Percentiles rank a stretch among this genome's conserved stretches.
Evolutionary conservation across 768 basidiomycete genomes (phyloP).

Genomic region (Porpolomopsis calyptriformis): DNA sequence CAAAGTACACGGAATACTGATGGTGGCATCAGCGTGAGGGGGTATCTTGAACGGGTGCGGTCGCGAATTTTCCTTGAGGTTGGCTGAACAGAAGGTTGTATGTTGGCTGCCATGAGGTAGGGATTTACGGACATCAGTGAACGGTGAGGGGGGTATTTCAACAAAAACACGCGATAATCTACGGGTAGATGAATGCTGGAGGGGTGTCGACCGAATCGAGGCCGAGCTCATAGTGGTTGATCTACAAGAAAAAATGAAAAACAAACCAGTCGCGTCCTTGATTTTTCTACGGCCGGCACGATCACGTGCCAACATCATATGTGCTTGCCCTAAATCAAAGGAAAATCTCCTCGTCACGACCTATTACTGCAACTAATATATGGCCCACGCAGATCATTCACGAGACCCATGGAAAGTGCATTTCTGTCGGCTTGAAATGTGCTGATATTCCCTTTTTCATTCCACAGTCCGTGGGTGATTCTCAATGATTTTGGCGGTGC

Average conservation of each 20-base stretch:
- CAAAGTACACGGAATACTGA: constrained; percentile 17
- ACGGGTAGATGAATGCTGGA: constrained; percentile 17
- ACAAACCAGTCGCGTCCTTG: background rate
- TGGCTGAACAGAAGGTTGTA: constrained; percentile 11
- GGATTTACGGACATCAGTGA: constrained; percentile 15
- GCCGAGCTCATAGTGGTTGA: constrained; percentile 22
- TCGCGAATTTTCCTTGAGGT: constrained; percentile 38
- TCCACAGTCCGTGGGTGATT: constrained; percentile 87
- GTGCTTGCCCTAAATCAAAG: background rate
- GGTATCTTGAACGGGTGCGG: constrained; percentile 15
- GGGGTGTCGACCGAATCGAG: constrained; percentile 10
- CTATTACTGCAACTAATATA: constrained; percentile 19
- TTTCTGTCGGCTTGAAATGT: background rate
- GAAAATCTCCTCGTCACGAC: background rate
- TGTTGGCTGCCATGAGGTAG: constrained; percentile 17
- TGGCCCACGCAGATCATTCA: constrained; percentile 89
- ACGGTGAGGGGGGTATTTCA: constrained; percentile 45
- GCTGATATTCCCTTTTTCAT: background rate
- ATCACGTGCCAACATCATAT: background rate
- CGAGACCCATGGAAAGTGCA: constrained; percentile 74
- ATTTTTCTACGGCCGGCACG: constrained; percentile 1
- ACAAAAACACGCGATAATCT: constrained; percentile 44
- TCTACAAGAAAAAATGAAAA: constrained; percentile 6
- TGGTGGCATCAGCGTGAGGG: constrained; percentile 8
- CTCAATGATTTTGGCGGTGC: constrained; percentile 98